Evolutionary conservation across 139 green algal species (phyloP).

Genomic region (Parachlorella kessleri): DNA sequence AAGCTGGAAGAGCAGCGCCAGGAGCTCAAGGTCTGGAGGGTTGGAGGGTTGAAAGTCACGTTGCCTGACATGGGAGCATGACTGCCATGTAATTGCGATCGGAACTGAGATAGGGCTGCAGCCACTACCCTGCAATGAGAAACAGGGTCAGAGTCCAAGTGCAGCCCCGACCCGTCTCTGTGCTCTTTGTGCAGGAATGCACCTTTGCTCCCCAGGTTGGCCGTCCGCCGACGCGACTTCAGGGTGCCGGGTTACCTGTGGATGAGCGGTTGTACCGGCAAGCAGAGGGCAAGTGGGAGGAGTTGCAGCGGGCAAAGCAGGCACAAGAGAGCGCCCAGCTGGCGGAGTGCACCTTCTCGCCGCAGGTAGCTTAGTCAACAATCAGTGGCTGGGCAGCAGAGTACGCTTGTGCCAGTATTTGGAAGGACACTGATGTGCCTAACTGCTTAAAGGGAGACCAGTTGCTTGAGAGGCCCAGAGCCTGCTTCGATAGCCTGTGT

Average conservation of each 20-base stretch:
- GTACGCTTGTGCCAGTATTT: no score
- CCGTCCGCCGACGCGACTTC: slow-evolving; percentile 10
- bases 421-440: no score
- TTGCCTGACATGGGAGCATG: no score
- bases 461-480: no score
- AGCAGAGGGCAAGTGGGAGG: slow-evolving; percentile 13
- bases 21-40: slow-evolving; percentile 24
- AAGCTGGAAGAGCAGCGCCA: slow-evolving; percentile 22
- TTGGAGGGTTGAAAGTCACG: no score
- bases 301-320: slow-evolving; percentile 25
- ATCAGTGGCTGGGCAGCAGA: no score
- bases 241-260: slow-evolving; percentile 18
- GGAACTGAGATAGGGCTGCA: no score
- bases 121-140: no score
- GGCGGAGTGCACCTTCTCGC: slow-evolving; percentile 45
- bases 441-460: no score
- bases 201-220: slow-evolving; percentile 41
- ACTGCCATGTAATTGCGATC: no score
- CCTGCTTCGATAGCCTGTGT: no score
- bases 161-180: not conserved
- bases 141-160: not conserved
- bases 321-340: slow-evolving; percentile 28
- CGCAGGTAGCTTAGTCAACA: no score
- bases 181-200: slow-evolving; percentile 17
- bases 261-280: slow-evolving; percentile 26